phyloP scores from a whole-genome alignment of 768 basidiomycete genomes.

The Tylopilus cervinicoccineus region DNA sequence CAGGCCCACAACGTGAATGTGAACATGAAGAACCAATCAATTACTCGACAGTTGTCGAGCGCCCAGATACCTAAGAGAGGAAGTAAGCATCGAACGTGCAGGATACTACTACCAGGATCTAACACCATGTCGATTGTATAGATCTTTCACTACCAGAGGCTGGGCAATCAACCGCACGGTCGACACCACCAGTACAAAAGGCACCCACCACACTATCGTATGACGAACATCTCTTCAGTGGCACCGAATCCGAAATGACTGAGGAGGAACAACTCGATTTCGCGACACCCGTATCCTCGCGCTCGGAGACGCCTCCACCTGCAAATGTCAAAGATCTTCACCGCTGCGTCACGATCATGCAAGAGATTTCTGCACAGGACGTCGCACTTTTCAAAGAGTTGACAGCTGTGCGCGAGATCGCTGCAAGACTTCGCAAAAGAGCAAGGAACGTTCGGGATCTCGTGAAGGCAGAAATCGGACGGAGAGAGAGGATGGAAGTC shows the following conservation, averaged over 20 bases:
- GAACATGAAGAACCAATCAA: constrained; percentile 25
- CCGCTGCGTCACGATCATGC: constrained; percentile 27
- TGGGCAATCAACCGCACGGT: constrained; percentile 1
- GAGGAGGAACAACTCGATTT: constrained; percentile 18
- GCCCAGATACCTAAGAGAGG: constrained; percentile 7
- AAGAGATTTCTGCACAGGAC: constrained; percentile 19
- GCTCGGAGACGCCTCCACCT: constrained; percentile 16
- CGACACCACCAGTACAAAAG: neutral
- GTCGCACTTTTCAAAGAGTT: constrained; percentile 8
- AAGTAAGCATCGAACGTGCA: neutral
- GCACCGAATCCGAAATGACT: constrained; percentile 23
- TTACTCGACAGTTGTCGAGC: constrained; percentile 20
- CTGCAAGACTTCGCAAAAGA: constrained; percentile 16
- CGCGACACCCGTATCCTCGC: constrained; percentile 23
- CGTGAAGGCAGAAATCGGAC: constrained; percentile 19
- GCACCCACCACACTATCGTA: neutral
- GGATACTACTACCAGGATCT: neutral
- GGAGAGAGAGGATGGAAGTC: constrained; percentile 25
- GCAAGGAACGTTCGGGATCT: constrained; percentile 23
- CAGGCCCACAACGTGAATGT: constrained; percentile 22
- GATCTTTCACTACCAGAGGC: neutral
- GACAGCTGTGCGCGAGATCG: constrained; percentile 10
- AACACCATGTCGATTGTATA: neutral
- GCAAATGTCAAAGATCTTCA: constrained; percentile 18
- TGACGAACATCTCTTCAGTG: constrained; percentile 12